These are phyloP conservation scores for Boletus sp. DNA, from an alignment of 768 basidiomycete species.

Conservation along the genomic window DNA sequence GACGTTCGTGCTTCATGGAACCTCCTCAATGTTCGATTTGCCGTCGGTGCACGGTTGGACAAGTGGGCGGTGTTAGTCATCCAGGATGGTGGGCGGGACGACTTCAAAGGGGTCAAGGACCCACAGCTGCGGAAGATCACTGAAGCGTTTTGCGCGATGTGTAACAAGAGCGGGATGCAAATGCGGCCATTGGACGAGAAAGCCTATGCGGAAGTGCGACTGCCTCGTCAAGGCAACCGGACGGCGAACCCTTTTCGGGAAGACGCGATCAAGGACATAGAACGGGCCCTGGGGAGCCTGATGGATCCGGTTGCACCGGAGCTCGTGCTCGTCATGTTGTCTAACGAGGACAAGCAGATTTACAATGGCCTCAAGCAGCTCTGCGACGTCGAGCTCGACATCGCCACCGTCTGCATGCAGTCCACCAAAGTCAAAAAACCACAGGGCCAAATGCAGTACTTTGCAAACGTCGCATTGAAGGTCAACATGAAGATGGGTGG, in stretches of 20 bases:
- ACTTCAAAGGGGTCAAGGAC: conserved; percentile 53
- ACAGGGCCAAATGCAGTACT: conserved; percentile 54
- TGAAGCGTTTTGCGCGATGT: conserved; percentile 58
- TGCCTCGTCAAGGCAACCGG: conserved; percentile 44
- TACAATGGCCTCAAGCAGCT: conserved; percentile 52
- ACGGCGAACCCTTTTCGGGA: conserved; percentile 50
- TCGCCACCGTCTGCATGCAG: conserved; percentile 71
- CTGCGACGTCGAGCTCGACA: conserved; percentile 48
- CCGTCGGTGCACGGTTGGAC: conserved; percentile 50
- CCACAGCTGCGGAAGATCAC: conserved; percentile 44
- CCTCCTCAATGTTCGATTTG: conserved; percentile 53
- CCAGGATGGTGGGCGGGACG: conserved; percentile 49
- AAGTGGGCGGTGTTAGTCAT: conserved; percentile 73
- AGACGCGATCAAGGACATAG: conserved; percentile 40
- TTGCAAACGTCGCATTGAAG: conserved; percentile 55
- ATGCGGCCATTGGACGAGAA: conserved; percentile 32
- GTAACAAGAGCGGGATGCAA: conserved; percentile 60
- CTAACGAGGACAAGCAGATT: conserved; percentile 45
- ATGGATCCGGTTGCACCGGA: conserved; percentile 1
- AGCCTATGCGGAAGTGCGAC: conserved; percentile 33
- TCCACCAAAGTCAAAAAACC: conserved; percentile 51
- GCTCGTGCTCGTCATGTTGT: conserved; percentile 45
- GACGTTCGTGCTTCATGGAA: conserved; percentile 52
- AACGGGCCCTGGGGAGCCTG: not conserved
- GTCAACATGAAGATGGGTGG: conserved; percentile 58